These are phyloP conservation scores for Elsinoe fawcettii DNA, from an alignment of 2,329 filamentous ascomycete species.

Conservation along the genomic window DNA sequence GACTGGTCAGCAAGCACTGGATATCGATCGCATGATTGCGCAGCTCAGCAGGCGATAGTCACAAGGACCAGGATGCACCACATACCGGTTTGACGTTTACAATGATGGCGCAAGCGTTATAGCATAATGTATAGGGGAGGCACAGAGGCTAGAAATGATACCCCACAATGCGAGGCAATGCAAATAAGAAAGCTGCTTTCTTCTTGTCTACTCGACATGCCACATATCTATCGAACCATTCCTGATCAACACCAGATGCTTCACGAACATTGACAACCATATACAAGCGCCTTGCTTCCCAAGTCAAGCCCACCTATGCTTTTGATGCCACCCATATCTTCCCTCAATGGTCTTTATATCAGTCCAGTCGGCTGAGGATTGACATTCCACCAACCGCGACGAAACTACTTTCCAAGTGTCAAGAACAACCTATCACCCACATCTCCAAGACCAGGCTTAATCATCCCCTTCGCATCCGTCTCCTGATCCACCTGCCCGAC, in stretches of 20 bases:
- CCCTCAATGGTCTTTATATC: neutral
- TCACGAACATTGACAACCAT: neutral
- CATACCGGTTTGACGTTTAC: neutral
- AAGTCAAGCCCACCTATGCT: neutral
- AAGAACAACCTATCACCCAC: slow-evolving; percentile 84
- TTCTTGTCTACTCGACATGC: neutral
- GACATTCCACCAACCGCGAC: no score
- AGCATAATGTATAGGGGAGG: neutral
- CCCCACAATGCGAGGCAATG: neutral
- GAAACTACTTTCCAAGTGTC: slow-evolving; percentile 78
- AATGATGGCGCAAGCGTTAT: neutral
- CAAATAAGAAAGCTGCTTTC: neutral
- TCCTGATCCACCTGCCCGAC: slow-evolving; percentile 69
- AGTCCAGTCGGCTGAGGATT: no score
- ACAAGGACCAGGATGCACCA: no score
- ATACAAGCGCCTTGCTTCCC: neutral
- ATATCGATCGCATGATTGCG: slow-evolving; percentile 73
- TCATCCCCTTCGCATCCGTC: slow-evolving; percentile 75
- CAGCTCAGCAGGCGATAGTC: slow-evolving; percentile 32
- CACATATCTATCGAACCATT: neutral
- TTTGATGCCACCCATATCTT: neutral
- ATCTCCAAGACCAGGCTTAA: slow-evolving; percentile 82
- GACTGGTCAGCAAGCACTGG: slow-evolving; percentile 58
- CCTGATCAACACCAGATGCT: neutral
- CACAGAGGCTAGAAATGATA: neutral